A percentile compares a stretch with the other conserved stretches of the same genome.
Evolutionary conservation across 148 eudicot species (phyloP).

Genomic region (Chenopodium berlandieri): DNA sequence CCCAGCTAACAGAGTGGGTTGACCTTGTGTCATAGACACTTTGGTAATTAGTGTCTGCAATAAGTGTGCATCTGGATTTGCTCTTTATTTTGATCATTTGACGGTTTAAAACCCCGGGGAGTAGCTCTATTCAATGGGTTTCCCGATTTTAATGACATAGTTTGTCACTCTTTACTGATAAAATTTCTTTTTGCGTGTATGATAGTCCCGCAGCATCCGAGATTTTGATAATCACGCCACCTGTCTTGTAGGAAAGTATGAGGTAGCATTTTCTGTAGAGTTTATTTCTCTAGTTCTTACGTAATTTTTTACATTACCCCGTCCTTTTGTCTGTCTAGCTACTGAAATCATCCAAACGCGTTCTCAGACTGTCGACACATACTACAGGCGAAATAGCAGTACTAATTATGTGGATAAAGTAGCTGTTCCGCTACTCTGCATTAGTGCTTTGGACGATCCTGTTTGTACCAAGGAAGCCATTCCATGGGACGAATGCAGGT

Average conservation of each 20-base stretch:
- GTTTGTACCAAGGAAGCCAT: slow-evolving; percentile 89
- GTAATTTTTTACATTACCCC: not conserved
- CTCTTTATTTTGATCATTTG: not conserved
- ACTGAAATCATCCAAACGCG: slow-evolving; percentile 22
- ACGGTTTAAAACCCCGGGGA: not conserved
- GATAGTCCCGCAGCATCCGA: slow-evolving; percentile 75
- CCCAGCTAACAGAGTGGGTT: no score
- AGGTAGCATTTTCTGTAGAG: slow-evolving; percentile 41
- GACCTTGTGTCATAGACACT: not conserved
- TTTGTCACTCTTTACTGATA: slow-evolving; percentile 15
- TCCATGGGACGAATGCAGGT: slow-evolving; percentile 99
- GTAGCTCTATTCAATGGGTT: not conserved
- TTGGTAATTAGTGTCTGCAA: not conserved
- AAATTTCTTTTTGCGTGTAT: slow-evolving; percentile 13
- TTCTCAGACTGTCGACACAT: slow-evolving; percentile 81
- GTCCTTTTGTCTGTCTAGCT: slow-evolving; percentile 2
- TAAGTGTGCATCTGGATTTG: not conserved
- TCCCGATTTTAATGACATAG: not conserved
- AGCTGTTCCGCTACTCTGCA: slow-evolving; percentile 81
- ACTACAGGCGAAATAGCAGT: slow-evolving; percentile 83
- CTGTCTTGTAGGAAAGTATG: slow-evolving; percentile 73
- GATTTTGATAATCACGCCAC: slow-evolving; percentile 90
- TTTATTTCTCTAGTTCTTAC: not conserved
- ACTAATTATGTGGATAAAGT: slow-evolving; percentile 60
- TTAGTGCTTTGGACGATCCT: slow-evolving; percentile 96